These are phyloP conservation scores for Podospora pseudocomata DNA, from an alignment of 495 filamentous ascomycete genomes.

Conservation along the genomic window DNA sequence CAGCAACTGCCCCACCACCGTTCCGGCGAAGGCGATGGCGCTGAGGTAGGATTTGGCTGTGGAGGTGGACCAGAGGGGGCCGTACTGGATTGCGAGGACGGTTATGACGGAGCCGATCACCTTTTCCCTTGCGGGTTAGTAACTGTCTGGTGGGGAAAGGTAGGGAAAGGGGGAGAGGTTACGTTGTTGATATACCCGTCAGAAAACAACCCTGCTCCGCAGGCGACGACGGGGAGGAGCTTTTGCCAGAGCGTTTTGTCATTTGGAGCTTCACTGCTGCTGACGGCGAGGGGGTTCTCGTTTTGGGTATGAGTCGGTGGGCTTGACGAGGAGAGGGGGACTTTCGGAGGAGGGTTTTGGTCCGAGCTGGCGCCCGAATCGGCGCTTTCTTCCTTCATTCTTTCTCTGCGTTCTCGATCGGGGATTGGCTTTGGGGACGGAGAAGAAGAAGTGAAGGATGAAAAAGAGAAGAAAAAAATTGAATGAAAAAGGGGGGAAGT, in stretches of 20 bases:
- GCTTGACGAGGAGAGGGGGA: neutral
- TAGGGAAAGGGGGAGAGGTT: neutral
- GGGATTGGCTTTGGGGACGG: neutral
- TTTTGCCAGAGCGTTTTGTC: slow-evolving; percentile 15
- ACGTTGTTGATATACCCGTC: slow-evolving; percentile 87
- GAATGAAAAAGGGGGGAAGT: too few relatives aligned
- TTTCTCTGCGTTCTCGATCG: neutral
- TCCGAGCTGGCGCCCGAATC: neutral
- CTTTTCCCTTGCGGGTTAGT: slow-evolving; percentile 33
- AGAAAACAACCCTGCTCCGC: slow-evolving; percentile 84
- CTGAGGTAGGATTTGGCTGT: slow-evolving; percentile 65
- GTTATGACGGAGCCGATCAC: slow-evolving; percentile 82
- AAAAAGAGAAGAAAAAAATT: neutral
- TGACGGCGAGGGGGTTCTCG: neutral
- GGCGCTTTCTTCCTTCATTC: neutral
- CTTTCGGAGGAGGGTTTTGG: neutral
- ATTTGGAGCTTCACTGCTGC: neutral
- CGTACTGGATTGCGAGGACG: slow-evolving; percentile 62
- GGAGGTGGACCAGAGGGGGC: slow-evolving; percentile 58
- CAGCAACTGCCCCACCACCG: slow-evolving; percentile 75
- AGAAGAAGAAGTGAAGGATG: neutral
- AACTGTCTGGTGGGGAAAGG: neutral
- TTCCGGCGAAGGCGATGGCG: slow-evolving; percentile 83
- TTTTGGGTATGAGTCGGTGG: neutral
- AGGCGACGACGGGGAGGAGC: slow-evolving; percentile 61